phyloP scores from a whole-genome alignment of 2,329 filamentous ascomycete species.

The Aspergillus ochraceus region DNA sequence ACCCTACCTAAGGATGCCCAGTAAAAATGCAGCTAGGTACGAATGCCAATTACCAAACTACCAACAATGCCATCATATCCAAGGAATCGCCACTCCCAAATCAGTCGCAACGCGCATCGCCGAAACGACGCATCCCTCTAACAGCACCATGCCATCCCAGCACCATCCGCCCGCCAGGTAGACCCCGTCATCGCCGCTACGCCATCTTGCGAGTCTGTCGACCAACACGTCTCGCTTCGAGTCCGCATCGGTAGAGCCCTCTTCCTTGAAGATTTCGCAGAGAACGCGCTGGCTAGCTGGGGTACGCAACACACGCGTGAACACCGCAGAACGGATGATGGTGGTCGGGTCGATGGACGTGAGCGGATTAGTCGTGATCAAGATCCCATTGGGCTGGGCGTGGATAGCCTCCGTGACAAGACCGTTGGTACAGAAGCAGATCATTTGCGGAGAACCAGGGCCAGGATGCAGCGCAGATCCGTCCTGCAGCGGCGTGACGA shows the following conservation, averaged over 20 bases:
- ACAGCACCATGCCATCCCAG: constrained; percentile 64
- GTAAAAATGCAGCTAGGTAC: not conserved
- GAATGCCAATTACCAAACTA: not conserved
- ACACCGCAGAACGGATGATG: constrained; percentile 47
- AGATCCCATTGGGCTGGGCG: constrained; percentile 50
- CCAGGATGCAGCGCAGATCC: not conserved
- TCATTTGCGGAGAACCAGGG: constrained; percentile 2
- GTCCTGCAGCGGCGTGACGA: not conserved
- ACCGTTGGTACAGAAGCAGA: constrained; percentile 30
- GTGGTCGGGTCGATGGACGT: constrained; percentile 39
- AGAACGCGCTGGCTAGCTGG: constrained; percentile 50
- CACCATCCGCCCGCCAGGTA: constrained; percentile 63
- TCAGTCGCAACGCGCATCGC: constrained; percentile 56
- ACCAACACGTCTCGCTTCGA: not conserved
- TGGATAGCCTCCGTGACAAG: constrained; percentile 54
- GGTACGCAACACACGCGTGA: constrained; percentile 56
- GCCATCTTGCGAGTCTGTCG: constrained; percentile 42
- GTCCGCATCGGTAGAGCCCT: not conserved
- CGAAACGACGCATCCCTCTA: constrained; percentile 62
- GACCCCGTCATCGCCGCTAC: constrained; percentile 55
- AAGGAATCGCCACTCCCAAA: constrained; percentile 49
- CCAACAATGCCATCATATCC: constrained; percentile 16
- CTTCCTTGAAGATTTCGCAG: constrained; percentile 45
- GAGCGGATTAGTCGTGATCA: constrained; percentile 56
- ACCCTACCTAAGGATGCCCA: no score